A percentile compares a stretch with the other conserved stretches of the same genome.
These are phyloP conservation scores for Boletus sp. DNA, from an alignment of 768 basidiomycete species.

Conservation along the genomic window DNA sequence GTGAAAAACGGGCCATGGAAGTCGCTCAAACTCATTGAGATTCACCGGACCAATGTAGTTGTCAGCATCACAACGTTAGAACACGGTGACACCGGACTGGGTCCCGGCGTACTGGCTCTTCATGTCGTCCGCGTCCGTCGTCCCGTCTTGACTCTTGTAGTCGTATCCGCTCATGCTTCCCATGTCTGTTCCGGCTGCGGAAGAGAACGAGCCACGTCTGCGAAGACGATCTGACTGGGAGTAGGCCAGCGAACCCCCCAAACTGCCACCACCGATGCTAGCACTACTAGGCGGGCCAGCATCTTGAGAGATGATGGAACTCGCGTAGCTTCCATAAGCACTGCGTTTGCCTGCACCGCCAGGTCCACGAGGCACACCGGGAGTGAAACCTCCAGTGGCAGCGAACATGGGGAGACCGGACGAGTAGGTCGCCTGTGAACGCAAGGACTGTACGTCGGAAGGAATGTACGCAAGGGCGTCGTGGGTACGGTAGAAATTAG, in stretches of 20 bases:
- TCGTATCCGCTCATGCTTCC: conserved; percentile 76
- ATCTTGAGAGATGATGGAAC: conserved; percentile 92
- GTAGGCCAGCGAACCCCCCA: conserved; percentile 65
- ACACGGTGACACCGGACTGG: conserved; percentile 83
- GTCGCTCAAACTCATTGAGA: conserved; percentile 17
- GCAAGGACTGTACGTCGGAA: conserved; percentile 91
- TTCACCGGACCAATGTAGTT: conserved; percentile 2
- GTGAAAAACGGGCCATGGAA: conserved; percentile 1
- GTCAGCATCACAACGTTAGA: conserved; percentile 41
- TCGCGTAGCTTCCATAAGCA: conserved; percentile 78
- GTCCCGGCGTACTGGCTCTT: conserved; percentile 87
- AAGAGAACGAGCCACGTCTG: conserved; percentile 74
- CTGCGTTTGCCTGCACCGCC: conserved; percentile 70
- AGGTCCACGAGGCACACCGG: conserved; percentile 58
- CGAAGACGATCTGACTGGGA: conserved; percentile 89
- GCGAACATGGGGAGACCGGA: conserved; percentile 88
- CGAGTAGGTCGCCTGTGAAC: conserved; percentile 95
- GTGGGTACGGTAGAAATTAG: conserved; percentile 93
- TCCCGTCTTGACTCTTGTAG: conserved; percentile 90
- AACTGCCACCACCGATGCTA: conserved; percentile 55
- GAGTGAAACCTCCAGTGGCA: conserved; percentile 65
- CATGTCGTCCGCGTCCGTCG: conserved; percentile 78
- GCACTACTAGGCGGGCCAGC: conserved; percentile 58
- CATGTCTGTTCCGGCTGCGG: conserved; percentile 71
- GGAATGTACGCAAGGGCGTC: conserved; percentile 93